Evolutionary conservation across 371 early-diverging fungal genomes (phyloP).

Genomic region (Saksenaea vasiformis): DNA sequence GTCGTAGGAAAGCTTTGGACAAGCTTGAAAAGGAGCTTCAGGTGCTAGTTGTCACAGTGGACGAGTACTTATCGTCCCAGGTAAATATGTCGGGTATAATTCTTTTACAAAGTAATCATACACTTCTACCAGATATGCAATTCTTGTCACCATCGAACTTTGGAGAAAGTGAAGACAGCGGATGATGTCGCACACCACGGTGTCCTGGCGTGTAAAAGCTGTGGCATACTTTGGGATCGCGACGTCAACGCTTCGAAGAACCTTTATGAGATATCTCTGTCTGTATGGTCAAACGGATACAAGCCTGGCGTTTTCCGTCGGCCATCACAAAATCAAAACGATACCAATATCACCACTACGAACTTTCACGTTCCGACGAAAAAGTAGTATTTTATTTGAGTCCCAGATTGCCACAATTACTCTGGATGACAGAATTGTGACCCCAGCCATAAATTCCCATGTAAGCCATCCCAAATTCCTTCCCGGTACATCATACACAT

Average conservation of each 20-base stretch:
- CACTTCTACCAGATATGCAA: neutral
- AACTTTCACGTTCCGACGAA: no score
- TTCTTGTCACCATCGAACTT: neutral
- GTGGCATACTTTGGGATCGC: neutral
- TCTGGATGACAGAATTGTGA: no score
- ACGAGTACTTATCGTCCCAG: neutral
- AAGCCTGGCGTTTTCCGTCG: neutral
- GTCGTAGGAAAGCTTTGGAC: neutral
- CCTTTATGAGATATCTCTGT: neutral
- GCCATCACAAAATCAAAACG: neutral
- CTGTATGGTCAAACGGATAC: neutral
- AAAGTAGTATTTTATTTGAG: no score
- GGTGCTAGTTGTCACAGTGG: neutral
- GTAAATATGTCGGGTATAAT: neutral
- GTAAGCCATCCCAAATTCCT: no score
- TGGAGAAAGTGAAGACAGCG: neutral
- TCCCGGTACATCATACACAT: no score
- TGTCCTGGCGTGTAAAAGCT: neutral
- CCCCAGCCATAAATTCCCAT: no score
- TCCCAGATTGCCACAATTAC: no score
- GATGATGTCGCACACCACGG: neutral
- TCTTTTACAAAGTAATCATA: neutral
- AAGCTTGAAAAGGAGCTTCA: neutral
- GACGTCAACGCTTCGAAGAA: conserved; percentile 1
- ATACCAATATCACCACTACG: neutral